A percentile compares a stretch with the other conserved stretches of the same genome.
Evolutionary conservation across 2,329 filamentous ascomycete genomes (phyloP).

Genomic region (Microsporum audouinii): DNA sequence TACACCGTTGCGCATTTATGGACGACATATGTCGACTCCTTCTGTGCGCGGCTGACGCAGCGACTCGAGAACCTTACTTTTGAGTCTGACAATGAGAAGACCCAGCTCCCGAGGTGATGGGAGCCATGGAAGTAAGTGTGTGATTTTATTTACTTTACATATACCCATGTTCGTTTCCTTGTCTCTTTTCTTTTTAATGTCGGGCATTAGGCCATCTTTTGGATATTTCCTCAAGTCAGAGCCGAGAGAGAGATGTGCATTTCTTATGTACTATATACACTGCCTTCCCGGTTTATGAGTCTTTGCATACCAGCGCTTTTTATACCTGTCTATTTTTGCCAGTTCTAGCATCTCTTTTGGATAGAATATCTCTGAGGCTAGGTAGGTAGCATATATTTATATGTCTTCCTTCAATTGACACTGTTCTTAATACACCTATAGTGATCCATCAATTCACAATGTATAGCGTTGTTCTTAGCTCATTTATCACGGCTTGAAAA

Average conservation of each 20-base stretch:
- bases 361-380: not conserved
- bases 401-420: not conserved
- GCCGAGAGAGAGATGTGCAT: not conserved
- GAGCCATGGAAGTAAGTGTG: not conserved
- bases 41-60: conserved; percentile 39
- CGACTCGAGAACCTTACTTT: conserved; percentile 41
- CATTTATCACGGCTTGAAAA: no score
- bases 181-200: not conserved
- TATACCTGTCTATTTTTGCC: not conserved
- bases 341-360: not conserved
- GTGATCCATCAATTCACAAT: no score
- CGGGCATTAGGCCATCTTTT: not conserved
- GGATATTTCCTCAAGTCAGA: not conserved
- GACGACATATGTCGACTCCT: conserved; percentile 43
- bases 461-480: no score
- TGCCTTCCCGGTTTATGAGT: not conserved
- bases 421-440: no score
- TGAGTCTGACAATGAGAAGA: conserved; percentile 30
- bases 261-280: not conserved
- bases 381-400: not conserved
- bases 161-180: not conserved
- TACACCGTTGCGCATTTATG: conserved; percentile 41
- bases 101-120: not conserved
- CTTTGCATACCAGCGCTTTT: not conserved
- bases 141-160: not conserved